These are phyloP conservation scores for Hypoxylon trugodes DNA, from an alignment of 495 filamentous ascomycete species.

Conservation along the genomic window DNA sequence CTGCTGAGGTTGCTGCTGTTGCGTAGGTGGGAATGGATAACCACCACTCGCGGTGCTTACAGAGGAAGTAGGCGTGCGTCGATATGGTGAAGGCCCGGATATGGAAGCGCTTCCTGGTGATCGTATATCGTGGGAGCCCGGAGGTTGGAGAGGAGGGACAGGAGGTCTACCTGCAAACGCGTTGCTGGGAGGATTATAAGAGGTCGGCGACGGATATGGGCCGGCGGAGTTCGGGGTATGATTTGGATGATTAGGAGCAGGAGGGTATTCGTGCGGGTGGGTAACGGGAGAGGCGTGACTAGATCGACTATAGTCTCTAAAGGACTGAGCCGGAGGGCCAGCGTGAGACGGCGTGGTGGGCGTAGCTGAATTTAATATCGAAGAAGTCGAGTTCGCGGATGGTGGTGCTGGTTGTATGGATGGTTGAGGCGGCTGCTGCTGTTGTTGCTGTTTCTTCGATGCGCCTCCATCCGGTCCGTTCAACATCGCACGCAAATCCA, in stretches of 20 bases:
- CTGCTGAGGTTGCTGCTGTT: no score
- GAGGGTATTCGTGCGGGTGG: constrained; percentile 41
- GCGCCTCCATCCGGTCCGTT: constrained; percentile 56
- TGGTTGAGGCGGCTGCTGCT: constrained; percentile 31
- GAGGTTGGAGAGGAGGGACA: constrained; percentile 61
- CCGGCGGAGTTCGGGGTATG: constrained; percentile 41
- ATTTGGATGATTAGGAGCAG: constrained; percentile 47
- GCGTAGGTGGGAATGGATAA: constrained; percentile 63
- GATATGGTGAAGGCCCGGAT: constrained; percentile 62
- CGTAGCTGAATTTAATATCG: constrained; percentile 43
- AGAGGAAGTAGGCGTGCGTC: constrained; percentile 57
- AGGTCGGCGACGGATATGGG: constrained; percentile 51
- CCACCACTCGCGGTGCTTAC: constrained; percentile 52
- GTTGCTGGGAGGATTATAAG: constrained; percentile 49
- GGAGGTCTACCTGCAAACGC: constrained; percentile 56
- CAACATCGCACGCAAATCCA: constrained; percentile 67
- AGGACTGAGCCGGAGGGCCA: constrained; percentile 49
- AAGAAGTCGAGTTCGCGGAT: constrained; percentile 2
- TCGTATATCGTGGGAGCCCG: constrained; percentile 57
- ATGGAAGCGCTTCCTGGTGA: constrained; percentile 58
- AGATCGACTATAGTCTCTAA: constrained; percentile 57
- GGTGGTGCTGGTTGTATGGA: constrained; percentile 37
- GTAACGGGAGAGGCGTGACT: constrained; percentile 53
- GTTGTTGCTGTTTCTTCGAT: constrained; percentile 35
- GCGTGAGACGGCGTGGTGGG: constrained; percentile 60